Conservation (phyloP, 2,329 filamentous ascomycete genomes). For the Botrytis deweyae region DNA sequence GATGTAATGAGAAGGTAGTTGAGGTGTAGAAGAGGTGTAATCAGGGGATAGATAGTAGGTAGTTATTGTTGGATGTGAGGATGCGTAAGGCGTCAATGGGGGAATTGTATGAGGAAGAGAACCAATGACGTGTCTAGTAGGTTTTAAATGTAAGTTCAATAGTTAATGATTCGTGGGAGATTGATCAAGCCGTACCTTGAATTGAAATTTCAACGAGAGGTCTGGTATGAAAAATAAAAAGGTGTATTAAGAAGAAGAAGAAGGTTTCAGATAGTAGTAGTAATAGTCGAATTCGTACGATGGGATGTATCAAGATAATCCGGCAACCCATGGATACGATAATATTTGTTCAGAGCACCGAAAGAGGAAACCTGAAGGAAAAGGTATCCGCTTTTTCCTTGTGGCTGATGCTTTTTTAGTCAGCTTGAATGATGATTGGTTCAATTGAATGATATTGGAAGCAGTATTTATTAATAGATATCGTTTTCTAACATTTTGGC, state of each 20-base stretch:
- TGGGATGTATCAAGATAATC: neutral
- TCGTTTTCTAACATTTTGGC: neutral
- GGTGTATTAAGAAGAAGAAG: neutral
- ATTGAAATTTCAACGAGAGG: neutral
- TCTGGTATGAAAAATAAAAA: neutral
- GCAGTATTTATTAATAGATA: constrained; percentile 6
- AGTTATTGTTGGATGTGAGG: neutral
- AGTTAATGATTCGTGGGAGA: neutral
- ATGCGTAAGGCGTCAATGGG: neutral
- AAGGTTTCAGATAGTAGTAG: neutral
- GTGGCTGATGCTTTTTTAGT: neutral
- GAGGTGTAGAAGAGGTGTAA: neutral
- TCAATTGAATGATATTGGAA: neutral
- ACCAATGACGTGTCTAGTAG: constrained; percentile 11
- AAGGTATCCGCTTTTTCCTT: neutral
- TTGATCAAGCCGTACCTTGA: neutral
- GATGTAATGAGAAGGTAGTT: neutral
- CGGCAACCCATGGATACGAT: neutral
- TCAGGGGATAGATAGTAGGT: neutral
- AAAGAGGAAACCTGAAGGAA: constrained; percentile 11
- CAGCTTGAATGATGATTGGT: neutral
- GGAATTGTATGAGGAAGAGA: neutral
- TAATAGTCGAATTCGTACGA: neutral
- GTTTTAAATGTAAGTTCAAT: neutral
- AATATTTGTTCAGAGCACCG: constrained; percentile 1